Evolutionary conservation across 2,329 filamentous ascomycete genomes (phyloP), one percentile per base, ranked within the genome.

Genomic region (Elsinoe fawcettii): DNA sequence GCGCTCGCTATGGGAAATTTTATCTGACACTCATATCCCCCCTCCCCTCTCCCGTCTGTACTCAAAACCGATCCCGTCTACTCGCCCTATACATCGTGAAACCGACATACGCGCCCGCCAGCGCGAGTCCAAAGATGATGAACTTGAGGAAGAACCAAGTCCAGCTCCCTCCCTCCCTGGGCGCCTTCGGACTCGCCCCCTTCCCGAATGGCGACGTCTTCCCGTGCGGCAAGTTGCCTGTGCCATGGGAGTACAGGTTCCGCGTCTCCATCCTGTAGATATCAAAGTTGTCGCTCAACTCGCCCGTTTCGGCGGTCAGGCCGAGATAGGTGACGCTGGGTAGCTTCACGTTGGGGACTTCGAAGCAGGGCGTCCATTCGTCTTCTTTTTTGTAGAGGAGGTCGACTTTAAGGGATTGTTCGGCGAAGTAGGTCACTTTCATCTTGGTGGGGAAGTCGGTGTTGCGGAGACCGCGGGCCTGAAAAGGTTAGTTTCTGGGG

Each of bases 221-320:
- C 62, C 69, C 75, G 63, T 70, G 73, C 20, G 49, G 47, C 30
- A 47, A 68, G 20, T 66, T 68, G 47, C 66, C 63, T 3, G 64
- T 63, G 18, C 67, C 68, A 30, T 77, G 74, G 34, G 80, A 82
- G 76, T 97, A 97, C 61, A 99, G 77, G 73, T 96, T 99, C 77
- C 87, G 87, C 58, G 92, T 86, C 62, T 84, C 79, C 66, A 99
- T 81, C 53, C 84, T 87, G 70, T 97, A 84, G 72, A 99, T 95
- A 74, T 99, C 93, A 79, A 96, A 92, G 79, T 96, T 96, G 75
- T 99, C 93, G 73, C 85, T 90, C 63, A 99, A 82, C 77, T 99
- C 92, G 68, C 93, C 93, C 14, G 93, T 97, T 77, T 97, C 92
- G 58, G 89, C 87, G 65, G 82, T 80, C 74, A 86, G 83, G 61